A percentile compares a stretch with the other conserved stretches of the same genome.
Conservation (phyloP, 2,329 filamentous ascomycete species). For the Botrytis porri region DNA sequence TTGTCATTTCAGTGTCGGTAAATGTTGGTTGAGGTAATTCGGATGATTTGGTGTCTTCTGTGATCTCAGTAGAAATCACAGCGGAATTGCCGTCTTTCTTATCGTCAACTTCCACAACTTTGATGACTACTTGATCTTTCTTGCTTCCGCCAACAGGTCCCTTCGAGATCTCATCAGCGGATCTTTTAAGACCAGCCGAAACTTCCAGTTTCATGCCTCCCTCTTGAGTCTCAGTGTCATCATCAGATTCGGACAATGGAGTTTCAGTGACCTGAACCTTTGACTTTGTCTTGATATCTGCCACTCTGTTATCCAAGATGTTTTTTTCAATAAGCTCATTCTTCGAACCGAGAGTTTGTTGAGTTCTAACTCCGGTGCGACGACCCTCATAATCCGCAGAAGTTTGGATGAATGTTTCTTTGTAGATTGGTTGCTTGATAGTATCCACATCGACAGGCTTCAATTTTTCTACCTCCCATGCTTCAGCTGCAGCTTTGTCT, state of each 20-base stretch:
- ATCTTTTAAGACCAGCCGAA: conserved; percentile 16
- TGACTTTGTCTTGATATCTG: not conserved
- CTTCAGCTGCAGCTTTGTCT: conserved; percentile 28
- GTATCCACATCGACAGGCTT: conserved; percentile 16
- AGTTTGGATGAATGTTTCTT: conserved; percentile 37
- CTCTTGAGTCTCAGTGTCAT: conserved; percentile 15
- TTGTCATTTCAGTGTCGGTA: not conserved
- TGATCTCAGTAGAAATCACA: not conserved
- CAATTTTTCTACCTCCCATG: conserved; percentile 21
- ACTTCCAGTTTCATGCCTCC: conserved; percentile 15
- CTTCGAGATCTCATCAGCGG: conserved; percentile 23
- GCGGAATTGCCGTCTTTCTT: not conserved
- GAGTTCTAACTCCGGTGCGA: conserved; percentile 29
- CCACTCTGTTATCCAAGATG: not conserved
- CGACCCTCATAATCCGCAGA: conserved; percentile 35
- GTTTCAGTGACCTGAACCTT: not conserved
- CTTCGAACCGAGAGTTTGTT: conserved; percentile 14
- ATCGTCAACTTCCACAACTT: not conserved
- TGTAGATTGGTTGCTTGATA: conserved; percentile 27
- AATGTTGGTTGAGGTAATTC: not conserved
- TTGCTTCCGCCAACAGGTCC: not conserved
- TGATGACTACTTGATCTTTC: conserved; percentile 2
- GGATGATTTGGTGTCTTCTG: not conserved
- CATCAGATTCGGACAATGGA: conserved; percentile 8
- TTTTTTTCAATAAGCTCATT: conserved; percentile 7